A percentile compares a stretch with the other conserved stretches of the same genome.
phyloP scores from a whole-genome alignment of 495 filamentous ascomycete species.

The Xylaria palmicola region DNA sequence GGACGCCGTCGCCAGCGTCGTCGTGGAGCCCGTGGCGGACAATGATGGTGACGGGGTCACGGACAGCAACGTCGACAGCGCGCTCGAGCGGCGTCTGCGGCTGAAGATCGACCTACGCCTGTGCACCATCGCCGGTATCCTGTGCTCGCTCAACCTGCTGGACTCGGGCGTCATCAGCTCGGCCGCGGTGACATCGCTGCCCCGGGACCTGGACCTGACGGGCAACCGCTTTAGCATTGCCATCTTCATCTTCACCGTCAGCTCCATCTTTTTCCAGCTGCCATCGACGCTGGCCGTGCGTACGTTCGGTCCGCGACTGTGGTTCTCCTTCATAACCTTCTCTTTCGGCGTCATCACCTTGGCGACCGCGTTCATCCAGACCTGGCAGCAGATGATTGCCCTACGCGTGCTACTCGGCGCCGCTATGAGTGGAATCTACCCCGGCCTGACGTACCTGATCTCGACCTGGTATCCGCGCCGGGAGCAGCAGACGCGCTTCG shows the following conservation, averaged over 20 bases:
- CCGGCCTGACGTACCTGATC: slow-evolving; percentile 68
- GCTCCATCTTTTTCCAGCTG: slow-evolving; percentile 72
- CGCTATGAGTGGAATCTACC: slow-evolving; percentile 67
- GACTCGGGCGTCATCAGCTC: slow-evolving; percentile 77
- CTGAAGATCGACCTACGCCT: slow-evolving; percentile 71
- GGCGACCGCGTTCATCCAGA: slow-evolving; percentile 67
- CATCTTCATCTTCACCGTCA: slow-evolving; percentile 79
- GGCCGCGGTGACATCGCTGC: slow-evolving; percentile 74
- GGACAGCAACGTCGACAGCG: slow-evolving; percentile 1
- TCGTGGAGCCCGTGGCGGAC: slow-evolving; percentile 2
- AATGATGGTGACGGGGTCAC: not conserved
- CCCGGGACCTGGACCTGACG: slow-evolving; percentile 61
- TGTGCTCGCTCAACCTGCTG: slow-evolving; percentile 70
- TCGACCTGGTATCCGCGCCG: slow-evolving; percentile 69
- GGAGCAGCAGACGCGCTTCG: slow-evolving; percentile 75
- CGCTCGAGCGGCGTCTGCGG: slow-evolving; percentile 44
- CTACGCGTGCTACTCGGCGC: slow-evolving; percentile 71
- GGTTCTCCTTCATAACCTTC: slow-evolving; percentile 68
- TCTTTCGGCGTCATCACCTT: slow-evolving; percentile 70
- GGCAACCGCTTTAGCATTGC: slow-evolving; percentile 67
- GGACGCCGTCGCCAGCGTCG: not conserved
- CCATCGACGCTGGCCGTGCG: slow-evolving; percentile 71
- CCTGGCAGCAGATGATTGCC: slow-evolving; percentile 73
- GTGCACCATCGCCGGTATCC: slow-evolving; percentile 71
- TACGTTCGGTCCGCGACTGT: slow-evolving; percentile 64